Evolutionary conservation across 2,329 filamentous ascomycete species (phyloP).

Genomic region (Immersiporthe knoxdaviesiana): DNA sequence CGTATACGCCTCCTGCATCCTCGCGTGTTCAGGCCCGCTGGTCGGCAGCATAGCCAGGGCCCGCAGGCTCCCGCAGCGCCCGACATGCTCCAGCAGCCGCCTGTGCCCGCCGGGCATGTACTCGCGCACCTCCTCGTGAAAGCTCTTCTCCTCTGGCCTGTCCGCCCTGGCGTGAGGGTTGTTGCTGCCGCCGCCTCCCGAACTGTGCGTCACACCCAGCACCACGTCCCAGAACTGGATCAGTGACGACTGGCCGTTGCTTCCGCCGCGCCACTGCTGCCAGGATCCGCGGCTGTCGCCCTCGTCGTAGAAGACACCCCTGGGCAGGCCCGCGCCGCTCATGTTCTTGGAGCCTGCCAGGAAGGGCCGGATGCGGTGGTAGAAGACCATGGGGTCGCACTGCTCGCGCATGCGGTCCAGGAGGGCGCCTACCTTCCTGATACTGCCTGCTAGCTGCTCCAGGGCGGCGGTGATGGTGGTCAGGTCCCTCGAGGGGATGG

Average conservation of each 20-base stretch:
- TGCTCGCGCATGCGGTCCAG: constrained; percentile 86
- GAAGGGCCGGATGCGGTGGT: constrained; percentile 84
- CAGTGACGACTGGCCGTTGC: constrained; percentile 89
- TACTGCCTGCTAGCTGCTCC: constrained; percentile 64
- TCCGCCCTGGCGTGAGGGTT: constrained; percentile 33
- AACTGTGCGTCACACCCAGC: constrained; percentile 76
- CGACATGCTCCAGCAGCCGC: constrained; percentile 74
- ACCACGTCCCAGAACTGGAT: constrained; percentile 93
- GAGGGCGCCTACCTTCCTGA: constrained; percentile 69
- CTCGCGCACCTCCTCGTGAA: constrained; percentile 71
- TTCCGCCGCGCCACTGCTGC: constrained; percentile 82
- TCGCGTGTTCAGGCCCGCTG: constrained; percentile 54
- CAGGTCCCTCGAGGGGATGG: constrained; percentile 65
- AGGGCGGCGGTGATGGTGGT: constrained; percentile 65
- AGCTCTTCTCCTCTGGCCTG: constrained; percentile 38
- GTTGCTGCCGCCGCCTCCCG: constrained; percentile 45
- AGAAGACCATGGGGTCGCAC: constrained; percentile 87
- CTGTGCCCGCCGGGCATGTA: constrained; percentile 91
- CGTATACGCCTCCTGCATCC: constrained; percentile 60
- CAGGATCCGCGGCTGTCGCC: constrained; percentile 69
- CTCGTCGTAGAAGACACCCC: constrained; percentile 83
- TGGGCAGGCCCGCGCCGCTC: constrained; percentile 78
- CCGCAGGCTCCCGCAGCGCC: constrained; percentile 73
- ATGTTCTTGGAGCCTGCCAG: constrained; percentile 93
- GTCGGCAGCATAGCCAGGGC: constrained; percentile 61